Evolutionary conservation across 306 rosid genomes (phyloP), one percentile per base, ranked within the genome.

Genomic region (Carpinus viminea): DNA sequence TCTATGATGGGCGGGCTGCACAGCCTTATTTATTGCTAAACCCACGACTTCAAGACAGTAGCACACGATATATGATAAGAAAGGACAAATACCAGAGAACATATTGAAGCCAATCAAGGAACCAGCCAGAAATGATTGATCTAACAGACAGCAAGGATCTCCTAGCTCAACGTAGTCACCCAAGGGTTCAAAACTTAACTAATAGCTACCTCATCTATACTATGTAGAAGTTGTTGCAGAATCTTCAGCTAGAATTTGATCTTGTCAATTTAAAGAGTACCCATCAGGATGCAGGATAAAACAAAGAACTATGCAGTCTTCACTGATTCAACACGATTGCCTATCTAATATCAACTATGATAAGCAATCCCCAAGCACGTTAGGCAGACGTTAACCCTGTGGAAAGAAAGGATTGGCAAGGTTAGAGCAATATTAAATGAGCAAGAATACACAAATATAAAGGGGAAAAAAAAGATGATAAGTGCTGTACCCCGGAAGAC

Each of bases 21-120:
- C 85, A 76, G 90, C 89, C 82, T 90, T 95, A 93, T 93, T 93
- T 80, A 86, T 87, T 77, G 79, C 86, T 75, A 84, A 86, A 75
- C 74, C 86, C 76, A 55, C 48, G 55, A 83, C 76, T 85, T 83
- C 80, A 74, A 81, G 85, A 85, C 76, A 65, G 80, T 70, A 76
- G 79, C 81, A 85, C 72, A 66, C 76, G 48, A 68, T 57, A 61
- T 82, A 85, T 62, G 74, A 84, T 36, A 86, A 77, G 83, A 80
- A 78, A 69, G 84, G 89, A 82, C 82, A 76, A 81, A 82, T 45
- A 83, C 84, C 74, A 79, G 71, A 77, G 87, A 86, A 84, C 98
- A 95, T 95, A 84, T 84, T 86, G 90, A 77, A 65, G 80, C 87
- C 61, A 31, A 76, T 76, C 76, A 60, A 82, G 52, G 81, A 86